phyloP scores from a whole-genome alignment of 371 early-diverging fungal species.

The Polyrhizophydium stewartii region DNA sequence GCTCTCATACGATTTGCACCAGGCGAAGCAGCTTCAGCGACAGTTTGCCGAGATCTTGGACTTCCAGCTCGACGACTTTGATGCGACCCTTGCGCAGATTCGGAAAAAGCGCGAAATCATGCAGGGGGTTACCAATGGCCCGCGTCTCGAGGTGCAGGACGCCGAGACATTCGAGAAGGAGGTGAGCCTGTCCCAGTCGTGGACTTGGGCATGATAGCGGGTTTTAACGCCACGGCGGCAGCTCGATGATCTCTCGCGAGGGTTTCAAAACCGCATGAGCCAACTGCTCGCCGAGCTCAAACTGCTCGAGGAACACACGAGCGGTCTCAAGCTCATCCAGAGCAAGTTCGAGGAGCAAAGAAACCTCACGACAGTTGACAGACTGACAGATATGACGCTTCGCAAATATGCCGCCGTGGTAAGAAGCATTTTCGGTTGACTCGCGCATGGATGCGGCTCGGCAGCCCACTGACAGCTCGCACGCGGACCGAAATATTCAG shows the following conservation, averaged over 20 bases:
- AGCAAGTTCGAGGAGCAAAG: slow-evolving; percentile 17
- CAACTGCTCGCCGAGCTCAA: slow-evolving; percentile 37
- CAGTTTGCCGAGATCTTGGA: slow-evolving; percentile 43
- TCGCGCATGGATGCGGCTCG: too few relatives aligned
- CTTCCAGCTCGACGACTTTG: slow-evolving; percentile 44
- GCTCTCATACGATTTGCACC: slow-evolving; percentile 38
- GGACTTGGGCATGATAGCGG: too few relatives aligned
- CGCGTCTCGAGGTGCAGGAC: not conserved
- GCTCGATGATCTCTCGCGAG: slow-evolving; percentile 27
- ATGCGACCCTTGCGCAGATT: slow-evolving; percentile 31
- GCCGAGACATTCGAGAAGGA: not conserved
- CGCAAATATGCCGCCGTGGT: slow-evolving; percentile 31
- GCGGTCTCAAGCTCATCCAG: slow-evolving; percentile 16
- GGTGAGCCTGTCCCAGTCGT: not conserved
- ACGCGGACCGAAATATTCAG: too few relatives aligned
- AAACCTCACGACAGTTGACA: slow-evolving; percentile 13
- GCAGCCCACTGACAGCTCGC: too few relatives aligned
- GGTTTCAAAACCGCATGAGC: slow-evolving; percentile 25
- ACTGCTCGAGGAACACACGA: slow-evolving; percentile 23
- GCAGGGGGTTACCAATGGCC: slow-evolving; percentile 15
- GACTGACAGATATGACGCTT: slow-evolving; percentile 28
- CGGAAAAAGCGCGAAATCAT: slow-evolving; percentile 35
- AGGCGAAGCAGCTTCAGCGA: slow-evolving; percentile 33
- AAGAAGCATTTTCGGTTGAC: not conserved
- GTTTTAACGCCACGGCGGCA: not conserved